Percentiles rank a stretch among this genome's conserved stretches.
These are phyloP conservation scores for Macrolepiota fuliginosa DNA, from an alignment of 768 basidiomycete genomes.

Conservation along the genomic window DNA sequence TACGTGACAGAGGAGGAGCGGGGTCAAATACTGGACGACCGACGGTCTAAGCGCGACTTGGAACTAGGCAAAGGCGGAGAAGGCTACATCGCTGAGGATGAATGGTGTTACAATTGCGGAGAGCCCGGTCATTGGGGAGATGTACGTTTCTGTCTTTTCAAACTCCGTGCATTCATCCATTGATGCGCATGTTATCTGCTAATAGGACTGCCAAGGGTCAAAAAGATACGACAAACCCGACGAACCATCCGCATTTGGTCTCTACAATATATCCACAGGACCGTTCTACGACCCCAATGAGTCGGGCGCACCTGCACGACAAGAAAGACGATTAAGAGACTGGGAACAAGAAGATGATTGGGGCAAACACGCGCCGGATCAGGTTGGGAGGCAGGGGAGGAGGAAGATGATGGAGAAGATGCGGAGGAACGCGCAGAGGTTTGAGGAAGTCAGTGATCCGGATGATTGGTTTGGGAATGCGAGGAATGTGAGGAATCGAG, in stretches of 20 bases:
- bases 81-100: conserved; percentile 69
- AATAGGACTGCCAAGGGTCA: conserved; percentile 58
- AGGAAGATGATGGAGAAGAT: conserved; percentile 57
- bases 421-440: conserved; percentile 44
- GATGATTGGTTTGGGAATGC: conserved; percentile 66
- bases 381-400: conserved; percentile 66
- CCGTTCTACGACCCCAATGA: conserved; percentile 57
- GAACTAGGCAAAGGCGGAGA: conserved; percentile 71
- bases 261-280: conserved; percentile 55
- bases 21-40: conserved; percentile 35
- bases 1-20: conserved; percentile 61
- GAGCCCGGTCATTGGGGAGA: conserved; percentile 74
- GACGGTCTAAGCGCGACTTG: conserved; percentile 48
- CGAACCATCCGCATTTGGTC: conserved; percentile 69
- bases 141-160: conserved; percentile 40
- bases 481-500: conserved; percentile 23
- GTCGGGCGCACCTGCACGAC: conserved; percentile 24
- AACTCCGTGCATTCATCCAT: background rate
- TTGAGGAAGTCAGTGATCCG: conserved; percentile 46
- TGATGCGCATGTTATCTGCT: conserved; percentile 1
- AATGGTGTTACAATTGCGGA: conserved; percentile 86
- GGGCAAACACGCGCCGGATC: conserved; percentile 44
- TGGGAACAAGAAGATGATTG: conserved; percentile 44
- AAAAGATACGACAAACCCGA: conserved; percentile 38
- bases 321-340: conserved; percentile 32